These are phyloP conservation scores for Suhomyces bribrorum DNA, from an alignment of 1,139 yeast species.

Conservation along the genomic window DNA sequence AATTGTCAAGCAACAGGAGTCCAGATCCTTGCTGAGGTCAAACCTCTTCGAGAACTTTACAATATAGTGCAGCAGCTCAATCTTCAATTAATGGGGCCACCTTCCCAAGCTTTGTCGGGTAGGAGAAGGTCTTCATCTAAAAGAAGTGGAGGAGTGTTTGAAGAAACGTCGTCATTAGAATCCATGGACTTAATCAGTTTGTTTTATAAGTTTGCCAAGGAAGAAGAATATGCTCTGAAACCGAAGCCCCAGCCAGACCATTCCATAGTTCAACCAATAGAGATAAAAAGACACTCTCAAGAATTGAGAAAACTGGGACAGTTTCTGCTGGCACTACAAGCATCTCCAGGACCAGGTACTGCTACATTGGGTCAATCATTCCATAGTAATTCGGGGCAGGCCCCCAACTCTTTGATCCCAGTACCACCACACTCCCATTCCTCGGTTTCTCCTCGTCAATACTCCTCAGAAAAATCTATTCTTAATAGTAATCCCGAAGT, in stretches of 20 bases:
- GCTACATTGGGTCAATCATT: neutral
- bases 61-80: constrained; percentile 31
- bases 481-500: constrained; percentile 6
- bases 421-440: neutral
- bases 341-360: neutral
- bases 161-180: constrained; percentile 19
- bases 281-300: constrained; percentile 12
- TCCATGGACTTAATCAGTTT: constrained; percentile 39
- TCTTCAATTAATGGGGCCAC: constrained; percentile 12
- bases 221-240: constrained; percentile 32
- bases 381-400: neutral
- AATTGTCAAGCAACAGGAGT: constrained; percentile 42
- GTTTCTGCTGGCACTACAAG: neutral
- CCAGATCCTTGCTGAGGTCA: constrained; percentile 44
- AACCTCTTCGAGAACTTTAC: constrained; percentile 56
- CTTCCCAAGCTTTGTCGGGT: constrained; percentile 5
- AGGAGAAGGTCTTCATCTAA: constrained; percentile 11
- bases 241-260: constrained; percentile 4
- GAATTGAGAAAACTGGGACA: constrained; percentile 3
- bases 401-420: neutral
- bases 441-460: constrained; percentile 8
- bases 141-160: constrained; percentile 16
- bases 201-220: constrained; percentile 46
- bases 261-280: constrained; percentile 13
- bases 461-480: constrained; percentile 7